phyloP scores from a whole-genome alignment of 1,284 basidiomycete species.

The Taiwanofungus camphoratus region DNA sequence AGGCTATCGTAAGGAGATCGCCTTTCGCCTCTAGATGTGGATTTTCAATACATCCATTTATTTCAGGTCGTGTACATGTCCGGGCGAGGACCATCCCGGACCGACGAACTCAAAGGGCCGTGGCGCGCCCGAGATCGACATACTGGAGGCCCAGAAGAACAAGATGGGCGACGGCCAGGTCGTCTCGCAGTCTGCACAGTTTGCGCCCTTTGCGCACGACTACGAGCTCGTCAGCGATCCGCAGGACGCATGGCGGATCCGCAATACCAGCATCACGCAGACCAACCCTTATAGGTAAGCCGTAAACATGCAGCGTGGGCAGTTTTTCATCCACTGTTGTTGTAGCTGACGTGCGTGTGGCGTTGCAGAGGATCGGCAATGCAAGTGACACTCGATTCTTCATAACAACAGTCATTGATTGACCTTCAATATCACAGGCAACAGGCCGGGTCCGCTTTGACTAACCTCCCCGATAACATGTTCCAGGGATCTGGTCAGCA shows the following conservation, averaged over 20 bases:
- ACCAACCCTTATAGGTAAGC: conserved; percentile 29
- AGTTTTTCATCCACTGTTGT: conserved; percentile 1
- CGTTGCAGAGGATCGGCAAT: conserved; percentile 24
- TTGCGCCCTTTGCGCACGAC: conserved; percentile 57
- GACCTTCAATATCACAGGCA: conserved; percentile 32
- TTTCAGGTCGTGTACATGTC: conserved; percentile 65
- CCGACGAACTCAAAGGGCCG: conserved; percentile 64
- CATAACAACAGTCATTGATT: no score
- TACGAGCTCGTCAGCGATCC: conserved; percentile 44
- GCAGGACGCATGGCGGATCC: conserved; percentile 38
- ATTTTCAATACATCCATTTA: not conserved
- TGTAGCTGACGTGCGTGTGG: not conserved
- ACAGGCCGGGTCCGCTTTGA: conserved; percentile 52
- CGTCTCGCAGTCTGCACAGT: conserved; percentile 59
- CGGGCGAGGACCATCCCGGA: conserved; percentile 79
- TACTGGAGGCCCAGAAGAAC: conserved; percentile 68
- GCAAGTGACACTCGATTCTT: conserved; percentile 20
- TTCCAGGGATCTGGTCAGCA: conserved; percentile 48
- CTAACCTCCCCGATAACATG: conserved; percentile 43
- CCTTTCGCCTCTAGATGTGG: not conserved
- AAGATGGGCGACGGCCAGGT: conserved; percentile 47
- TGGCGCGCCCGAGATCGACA: conserved; percentile 82
- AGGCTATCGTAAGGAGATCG: conserved; percentile 34
- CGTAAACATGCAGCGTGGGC: no score
- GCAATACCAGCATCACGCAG: conserved; percentile 31